Percentiles rank a stretch among this genome's conserved stretches.
Conservation (phyloP, 768 basidiomycete genomes). For the Lactarius akahatsu region DNA sequence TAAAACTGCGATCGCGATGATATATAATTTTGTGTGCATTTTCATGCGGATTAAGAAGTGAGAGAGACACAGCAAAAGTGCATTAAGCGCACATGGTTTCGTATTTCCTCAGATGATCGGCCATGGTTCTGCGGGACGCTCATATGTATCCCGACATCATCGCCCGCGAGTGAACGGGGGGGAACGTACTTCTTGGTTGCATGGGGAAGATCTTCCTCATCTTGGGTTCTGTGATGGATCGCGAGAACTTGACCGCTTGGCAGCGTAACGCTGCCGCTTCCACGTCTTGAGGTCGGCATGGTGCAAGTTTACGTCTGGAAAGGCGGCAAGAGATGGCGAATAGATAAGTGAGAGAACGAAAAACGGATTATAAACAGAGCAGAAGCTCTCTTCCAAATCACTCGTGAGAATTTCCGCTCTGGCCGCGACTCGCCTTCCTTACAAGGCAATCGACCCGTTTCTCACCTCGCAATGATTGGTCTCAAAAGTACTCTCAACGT, state of each 20-base stretch:
- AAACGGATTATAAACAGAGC: not conserved
- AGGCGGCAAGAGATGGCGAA: conserved; percentile 26
- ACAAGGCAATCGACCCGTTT: not conserved
- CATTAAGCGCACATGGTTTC: conserved; percentile 68
- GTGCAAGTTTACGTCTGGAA: conserved; percentile 11
- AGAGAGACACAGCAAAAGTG: conserved; percentile 9
- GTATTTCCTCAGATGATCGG: conserved; percentile 89
- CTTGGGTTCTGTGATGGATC: conserved; percentile 84
- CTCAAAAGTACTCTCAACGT: conserved; percentile 92
- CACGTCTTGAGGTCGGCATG: conserved; percentile 73
- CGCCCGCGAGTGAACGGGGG: conserved; percentile 17
- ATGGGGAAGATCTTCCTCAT: conserved; percentile 85
- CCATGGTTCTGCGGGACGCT: conserved; percentile 68
- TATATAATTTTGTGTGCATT: conserved; percentile 12
- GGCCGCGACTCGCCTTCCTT: not conserved
- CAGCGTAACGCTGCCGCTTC: conserved; percentile 71
- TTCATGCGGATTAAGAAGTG: not conserved
- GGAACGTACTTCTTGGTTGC: conserved; percentile 82
- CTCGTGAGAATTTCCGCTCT: conserved; percentile 20
- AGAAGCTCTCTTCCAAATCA: conserved; percentile 18
- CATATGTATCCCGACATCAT: conserved; percentile 20
- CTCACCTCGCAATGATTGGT: conserved; percentile 69
- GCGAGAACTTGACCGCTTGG: conserved; percentile 78
- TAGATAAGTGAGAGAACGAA: conserved; percentile 16
- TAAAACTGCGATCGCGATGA: conserved; percentile 54